Base-by-base conservation (phyloP, 768 basidiomycete genomes). In the Nidularia pulvinata region DNA sequence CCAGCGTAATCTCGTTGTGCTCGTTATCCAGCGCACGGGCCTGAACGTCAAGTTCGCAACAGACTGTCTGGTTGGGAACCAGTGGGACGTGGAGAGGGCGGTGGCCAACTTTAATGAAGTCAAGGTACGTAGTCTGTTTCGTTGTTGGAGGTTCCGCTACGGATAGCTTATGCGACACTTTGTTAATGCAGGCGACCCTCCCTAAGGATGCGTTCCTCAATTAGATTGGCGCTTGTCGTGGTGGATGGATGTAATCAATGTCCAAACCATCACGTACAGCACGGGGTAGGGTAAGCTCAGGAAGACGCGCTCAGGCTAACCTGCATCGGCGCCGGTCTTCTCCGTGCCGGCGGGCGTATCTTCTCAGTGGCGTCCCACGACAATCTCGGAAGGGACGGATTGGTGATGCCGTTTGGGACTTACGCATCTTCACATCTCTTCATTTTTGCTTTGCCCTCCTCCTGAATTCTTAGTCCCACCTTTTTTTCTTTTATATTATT, bases 101-200 rank as follows among this genome's bases (percentile, higher is more conserved):
- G 63, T 93, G 25, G 79, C 80, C 48, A 95, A 96, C 64, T 98
- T 94, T 69, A 85, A 93, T 63, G 80, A 90, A 66, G 89, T 98
- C 61, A 91, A 90, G 83, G 91, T 91, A 58, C 54, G 85, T 73
- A 50, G 48, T 57, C 39, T 19, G 19, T 19, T 19, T 19, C 19
- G 19, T 19, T 19, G 19, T 19, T 19, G 19, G 19, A 19, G 19
- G 19, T 19, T 19, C 19, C 19, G 1, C 19, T 19, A 19, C 19
- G 19, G 19, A 19, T 19, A 19, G 19, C 19, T 19, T 19, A 19
- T 19, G 19, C 19, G 19, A 19, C 19, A 19, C 19, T 19, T 19
- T 19, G 19, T 19, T 19, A 19, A 19, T 55, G 2, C 61, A 86
- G 82, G 71, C 66, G 33, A 80, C 72, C 30, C 63, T 85, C 54